Evolutionary conservation across 805 yeast species (phyloP).

Genomic region (Aciculoconidium aculeatum): DNA sequence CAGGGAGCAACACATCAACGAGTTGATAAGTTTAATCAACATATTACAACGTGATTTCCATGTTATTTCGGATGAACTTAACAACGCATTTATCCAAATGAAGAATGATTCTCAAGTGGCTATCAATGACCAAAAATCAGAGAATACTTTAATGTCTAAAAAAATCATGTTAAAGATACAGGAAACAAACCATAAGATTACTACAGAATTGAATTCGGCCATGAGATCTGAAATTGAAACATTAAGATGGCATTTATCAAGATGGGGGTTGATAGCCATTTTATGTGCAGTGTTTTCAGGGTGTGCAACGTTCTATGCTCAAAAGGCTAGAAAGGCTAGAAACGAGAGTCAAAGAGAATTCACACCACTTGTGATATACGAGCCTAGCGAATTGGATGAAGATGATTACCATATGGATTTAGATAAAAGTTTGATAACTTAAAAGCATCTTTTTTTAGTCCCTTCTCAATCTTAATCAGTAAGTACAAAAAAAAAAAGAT

Average conservation of each 20-base stretch:
- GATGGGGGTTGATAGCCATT: conserved; percentile 80
- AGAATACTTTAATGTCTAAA: conserved; percentile 71
- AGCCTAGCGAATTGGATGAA: conserved; percentile 47
- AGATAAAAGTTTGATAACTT: conserved; percentile 28
- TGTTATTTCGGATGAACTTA: conserved; percentile 69
- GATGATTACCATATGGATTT: conserved; percentile 53
- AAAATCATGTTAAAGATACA: conserved; percentile 64
- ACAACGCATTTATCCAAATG: conserved; percentile 49
- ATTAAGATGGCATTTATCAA: conserved; percentile 87
- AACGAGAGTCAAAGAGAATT: conserved; percentile 27
- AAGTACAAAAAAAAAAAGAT: neutral
- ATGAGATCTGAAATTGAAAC: conserved; percentile 83
- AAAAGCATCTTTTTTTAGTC: too few relatives aligned
- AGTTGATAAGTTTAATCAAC: conserved; percentile 59
- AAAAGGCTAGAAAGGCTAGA: conserved; percentile 18
- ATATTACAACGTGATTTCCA: conserved; percentile 68
- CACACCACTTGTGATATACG: conserved; percentile 36
- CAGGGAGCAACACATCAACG: conserved; percentile 64
- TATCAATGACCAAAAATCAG: conserved; percentile 79
- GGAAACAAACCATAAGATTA: conserved; percentile 78
- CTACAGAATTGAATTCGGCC: conserved; percentile 74
- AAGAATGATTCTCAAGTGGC: conserved; percentile 79
- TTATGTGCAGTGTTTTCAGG: conserved; percentile 55
- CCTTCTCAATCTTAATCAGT: conserved; percentile 4
- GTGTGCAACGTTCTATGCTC: conserved; percentile 48